Percentiles rank a stretch among this genome's conserved stretches.
Conservation (phyloP, 495 filamentous ascomycete genomes). For the Zalerion maritima region DNA sequence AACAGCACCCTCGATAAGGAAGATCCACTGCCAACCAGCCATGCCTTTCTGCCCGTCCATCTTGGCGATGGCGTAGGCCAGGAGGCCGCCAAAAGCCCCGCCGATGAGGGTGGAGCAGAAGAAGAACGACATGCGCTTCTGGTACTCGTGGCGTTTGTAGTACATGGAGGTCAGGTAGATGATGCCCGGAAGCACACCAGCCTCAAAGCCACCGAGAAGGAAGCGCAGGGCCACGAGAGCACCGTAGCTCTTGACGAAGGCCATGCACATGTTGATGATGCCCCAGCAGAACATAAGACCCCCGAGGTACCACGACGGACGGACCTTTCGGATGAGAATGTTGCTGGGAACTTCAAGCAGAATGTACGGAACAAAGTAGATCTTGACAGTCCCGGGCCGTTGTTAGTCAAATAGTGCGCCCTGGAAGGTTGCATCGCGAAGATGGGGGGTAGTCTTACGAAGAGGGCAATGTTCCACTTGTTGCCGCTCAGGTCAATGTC, state of each 20-base stretch:
- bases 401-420: too few species aligned
- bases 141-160: conserved; percentile 47
- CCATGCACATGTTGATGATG: conserved; percentile 36
- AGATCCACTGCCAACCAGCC: conserved; percentile 32
- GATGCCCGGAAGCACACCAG: conserved; percentile 41
- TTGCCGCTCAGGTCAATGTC: conserved; percentile 43
- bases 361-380: conserved; percentile 51
- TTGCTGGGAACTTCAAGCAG: conserved; percentile 47
- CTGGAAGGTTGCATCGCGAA: too few species aligned
- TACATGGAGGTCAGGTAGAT: conserved; percentile 45
- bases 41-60: conserved; percentile 39
- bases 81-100: conserved; percentile 46
- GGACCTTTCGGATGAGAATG: conserved; percentile 34
- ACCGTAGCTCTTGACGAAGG: conserved; percentile 32
- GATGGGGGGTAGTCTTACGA: too few species aligned
- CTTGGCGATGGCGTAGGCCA: conserved; percentile 43
- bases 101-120: conserved; percentile 42
- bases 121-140: conserved; percentile 42
- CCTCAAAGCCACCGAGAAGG: conserved; percentile 44
- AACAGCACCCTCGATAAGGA: conserved; percentile 39
- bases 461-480: conserved; percentile 46
- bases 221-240: conserved; percentile 39
- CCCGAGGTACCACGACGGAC: conserved; percentile 38
- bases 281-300: conserved; percentile 43
- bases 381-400: too few species aligned